Conservation (phyloP, 257 asterid species). For the Scutellaria baicalensis region DNA sequence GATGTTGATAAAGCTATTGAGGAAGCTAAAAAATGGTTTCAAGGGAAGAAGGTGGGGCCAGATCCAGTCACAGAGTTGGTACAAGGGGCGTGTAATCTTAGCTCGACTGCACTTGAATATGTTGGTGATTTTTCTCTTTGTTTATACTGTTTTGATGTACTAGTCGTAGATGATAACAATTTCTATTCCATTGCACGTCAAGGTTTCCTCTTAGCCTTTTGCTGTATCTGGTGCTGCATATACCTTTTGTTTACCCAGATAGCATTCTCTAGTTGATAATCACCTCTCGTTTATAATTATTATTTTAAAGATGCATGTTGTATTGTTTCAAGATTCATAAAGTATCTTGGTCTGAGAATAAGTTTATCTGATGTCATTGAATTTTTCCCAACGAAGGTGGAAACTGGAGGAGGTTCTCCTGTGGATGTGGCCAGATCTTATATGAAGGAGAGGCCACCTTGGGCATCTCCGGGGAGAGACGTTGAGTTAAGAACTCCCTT, state of each 20-base stretch:
- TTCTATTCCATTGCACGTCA: not conserved
- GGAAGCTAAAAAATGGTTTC: slow-evolving; percentile 77
- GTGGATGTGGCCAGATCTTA: slow-evolving; percentile 68
- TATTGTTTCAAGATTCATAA: slow-evolving; percentile 2
- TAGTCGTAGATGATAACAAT: not conserved
- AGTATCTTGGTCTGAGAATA: slow-evolving; percentile 9
- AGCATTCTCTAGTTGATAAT: not conserved
- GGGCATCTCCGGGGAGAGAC: slow-evolving; percentile 59
- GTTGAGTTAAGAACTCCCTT: slow-evolving; percentile 48
- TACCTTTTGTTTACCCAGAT: not conserved
- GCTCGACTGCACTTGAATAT: slow-evolving; percentile 21
- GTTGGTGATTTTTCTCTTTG: slow-evolving; percentile 27
- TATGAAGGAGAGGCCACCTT: slow-evolving; percentile 65
- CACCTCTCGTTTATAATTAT: not conserved
- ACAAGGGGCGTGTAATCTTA: slow-evolving; percentile 24
- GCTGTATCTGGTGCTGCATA: not conserved
- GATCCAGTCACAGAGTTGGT: slow-evolving; percentile 38
- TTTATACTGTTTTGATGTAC: not conserved
- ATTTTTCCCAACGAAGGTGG: slow-evolving; percentile 34
- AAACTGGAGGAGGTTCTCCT: slow-evolving; percentile 57
- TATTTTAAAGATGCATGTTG: not conserved
- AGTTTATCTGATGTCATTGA: slow-evolving; percentile 10
- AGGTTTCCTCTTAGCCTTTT: not conserved
- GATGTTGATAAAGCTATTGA: slow-evolving; percentile 43
- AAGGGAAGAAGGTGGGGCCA: slow-evolving; percentile 53